Evolutionary conservation across 768 basidiomycete species (phyloP).

Genomic region (Chlorophyllum brunneum): DNA sequence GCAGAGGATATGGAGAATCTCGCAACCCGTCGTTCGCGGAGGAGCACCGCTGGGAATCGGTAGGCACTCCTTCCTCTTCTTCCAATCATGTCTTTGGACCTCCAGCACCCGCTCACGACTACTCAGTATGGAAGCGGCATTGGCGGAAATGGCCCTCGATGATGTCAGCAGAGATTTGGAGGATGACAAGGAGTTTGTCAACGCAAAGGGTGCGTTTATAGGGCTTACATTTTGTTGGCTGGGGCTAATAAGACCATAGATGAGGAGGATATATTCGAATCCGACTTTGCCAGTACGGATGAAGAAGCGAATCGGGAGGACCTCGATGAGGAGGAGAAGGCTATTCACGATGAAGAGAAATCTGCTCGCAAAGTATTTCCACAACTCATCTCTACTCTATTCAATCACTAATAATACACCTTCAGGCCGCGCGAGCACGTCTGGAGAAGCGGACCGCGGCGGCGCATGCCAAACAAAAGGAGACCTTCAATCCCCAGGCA

Average conservation of each 20-base stretch:
- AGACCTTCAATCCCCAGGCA: conserved; percentile 62
- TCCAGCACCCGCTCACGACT: conserved; percentile 10
- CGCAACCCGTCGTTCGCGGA: conserved; percentile 54
- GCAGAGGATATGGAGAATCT: conserved; percentile 41
- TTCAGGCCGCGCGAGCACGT: conserved; percentile 50
- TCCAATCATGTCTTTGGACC: not conserved
- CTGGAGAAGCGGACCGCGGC: conserved; percentile 61
- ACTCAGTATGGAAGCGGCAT: conserved; percentile 69
- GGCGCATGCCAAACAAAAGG: conserved; percentile 63
- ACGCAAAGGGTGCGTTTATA: conserved; percentile 51
- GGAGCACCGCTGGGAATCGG: conserved; percentile 81
- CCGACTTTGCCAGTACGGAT: conserved; percentile 85
- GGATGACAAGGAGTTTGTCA: conserved; percentile 70
- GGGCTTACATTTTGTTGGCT: conserved; percentile 7
- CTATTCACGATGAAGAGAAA: conserved; percentile 58
- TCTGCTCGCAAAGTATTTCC: conserved; percentile 41
- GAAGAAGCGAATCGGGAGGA: conserved; percentile 54
- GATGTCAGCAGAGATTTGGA: conserved; percentile 56
- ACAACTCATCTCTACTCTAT: not conserved
- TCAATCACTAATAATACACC: not conserved
- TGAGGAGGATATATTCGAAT: conserved; percentile 78
- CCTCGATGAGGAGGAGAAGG: conserved; percentile 49
- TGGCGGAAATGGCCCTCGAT: conserved; percentile 67
- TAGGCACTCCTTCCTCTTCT: conserved; percentile 23
- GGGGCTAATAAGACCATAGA: conserved; percentile 37